Conservation (phyloP, 768 basidiomycete species). For the Tricholoma furcatifolium region DNA sequence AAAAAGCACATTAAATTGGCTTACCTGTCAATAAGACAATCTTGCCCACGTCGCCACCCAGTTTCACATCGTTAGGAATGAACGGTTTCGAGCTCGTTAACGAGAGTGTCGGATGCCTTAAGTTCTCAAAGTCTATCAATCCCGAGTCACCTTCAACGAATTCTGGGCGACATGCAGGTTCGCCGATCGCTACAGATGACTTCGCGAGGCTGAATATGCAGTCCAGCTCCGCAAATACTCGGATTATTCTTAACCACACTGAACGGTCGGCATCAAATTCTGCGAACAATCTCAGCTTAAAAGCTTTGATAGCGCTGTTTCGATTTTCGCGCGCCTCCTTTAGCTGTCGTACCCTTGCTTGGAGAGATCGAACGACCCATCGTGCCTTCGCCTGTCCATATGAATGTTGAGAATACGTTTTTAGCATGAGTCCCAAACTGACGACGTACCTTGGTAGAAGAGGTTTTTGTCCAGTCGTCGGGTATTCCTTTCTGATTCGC, state of each 20-base stretch:
- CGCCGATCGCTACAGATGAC: constrained; percentile 84
- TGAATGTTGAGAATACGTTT: neutral
- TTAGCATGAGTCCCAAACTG: neutral
- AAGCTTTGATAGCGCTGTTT: constrained; percentile 75
- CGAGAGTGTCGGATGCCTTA: constrained; percentile 87
- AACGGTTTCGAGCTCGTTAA: constrained; percentile 65
- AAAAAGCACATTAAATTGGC: constrained; percentile 20
- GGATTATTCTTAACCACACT: constrained; percentile 80
- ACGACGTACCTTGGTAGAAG: constrained; percentile 69
- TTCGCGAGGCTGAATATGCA: constrained; percentile 92
- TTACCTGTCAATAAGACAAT: constrained; percentile 85
- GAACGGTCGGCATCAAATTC: constrained; percentile 83
- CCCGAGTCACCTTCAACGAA: constrained; percentile 81
- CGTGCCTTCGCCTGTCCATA: constrained; percentile 61
- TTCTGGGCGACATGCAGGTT: constrained; percentile 90
- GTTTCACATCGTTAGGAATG: constrained; percentile 89
- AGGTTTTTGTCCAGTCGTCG: constrained; percentile 77
- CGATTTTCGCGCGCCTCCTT: constrained; percentile 95
- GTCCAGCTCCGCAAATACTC: constrained; percentile 92
- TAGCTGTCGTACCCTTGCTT: constrained; percentile 68
- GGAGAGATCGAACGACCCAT: constrained; percentile 75
- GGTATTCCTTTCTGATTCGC: constrained; percentile 65
- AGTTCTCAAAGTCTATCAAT: constrained; percentile 81
- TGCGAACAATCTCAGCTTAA: constrained; percentile 73
- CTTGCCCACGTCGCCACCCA: constrained; percentile 74